Evolutionary conservation across 768 basidiomycete species (phyloP), one percentile per base, ranked within the genome.

Genomic region (Chalciporus piperatus): DNA sequence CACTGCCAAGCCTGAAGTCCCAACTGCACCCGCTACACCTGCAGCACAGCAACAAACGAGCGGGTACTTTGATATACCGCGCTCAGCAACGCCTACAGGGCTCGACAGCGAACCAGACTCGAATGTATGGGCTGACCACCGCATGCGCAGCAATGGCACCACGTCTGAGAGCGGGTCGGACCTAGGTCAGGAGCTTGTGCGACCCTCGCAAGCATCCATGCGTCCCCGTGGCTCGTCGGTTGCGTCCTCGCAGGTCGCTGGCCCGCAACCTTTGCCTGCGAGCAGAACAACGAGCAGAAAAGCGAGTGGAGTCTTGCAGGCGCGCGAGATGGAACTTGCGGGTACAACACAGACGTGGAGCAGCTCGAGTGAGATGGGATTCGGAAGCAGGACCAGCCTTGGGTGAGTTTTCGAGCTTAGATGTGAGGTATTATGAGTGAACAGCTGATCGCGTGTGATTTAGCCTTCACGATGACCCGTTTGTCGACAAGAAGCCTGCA

Each of bases 1-100:
- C 64, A 82, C 78, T 0, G 77, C 76, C 20, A 77, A 79, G 45
- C 72, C 75, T 3, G 81, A 82, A 28, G 52, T 51, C 6, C 52
- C 58, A 6, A 51, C 65, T 0, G 56, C 61, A 39, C 61, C 52
- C 52, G 65, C 47, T 38, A 66, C 59, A 48, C 66, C 66, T 6
- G 64, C 59, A 25, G 59, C 45, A 27, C 41, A 54, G 16, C n/a
- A 37, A 14, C n/a, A 40, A 12, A 25, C 47, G 20, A 30, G 42
- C 6, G 45, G 42, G 20, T 69, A 70, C 38, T 69, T 69, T 14
- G 56, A 65, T 22, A 60, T 63, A 1, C 59, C 64, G 7, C 68
- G 59, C 22, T 58, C 67, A 23, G 55, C 61, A 9, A 66, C 67
- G 14, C 65, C 67, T 4, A 0, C 25, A 12, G 61, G 45, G n/a